Conservation (phyloP, 345 rosid genomes). For the Eucalyptus pauciflora region DNA sequence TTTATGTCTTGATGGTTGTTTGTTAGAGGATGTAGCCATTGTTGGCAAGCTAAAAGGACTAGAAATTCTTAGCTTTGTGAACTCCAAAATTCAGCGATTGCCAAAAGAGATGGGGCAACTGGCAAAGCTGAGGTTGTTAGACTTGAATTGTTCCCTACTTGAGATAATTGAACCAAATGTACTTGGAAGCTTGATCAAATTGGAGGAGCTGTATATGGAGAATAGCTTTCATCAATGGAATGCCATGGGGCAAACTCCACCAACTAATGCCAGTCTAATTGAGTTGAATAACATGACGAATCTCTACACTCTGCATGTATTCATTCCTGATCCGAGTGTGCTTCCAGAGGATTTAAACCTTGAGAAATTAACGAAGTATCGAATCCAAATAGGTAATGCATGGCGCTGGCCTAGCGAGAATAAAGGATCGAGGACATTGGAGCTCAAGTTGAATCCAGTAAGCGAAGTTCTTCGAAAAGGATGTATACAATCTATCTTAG, state of each 20-base stretch:
- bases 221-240: background rate
- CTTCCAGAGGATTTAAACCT: background rate
- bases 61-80: background rate
- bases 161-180: background rate
- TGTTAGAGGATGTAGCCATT: background rate
- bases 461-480: background rate
- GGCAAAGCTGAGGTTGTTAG: background rate
- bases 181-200: background rate
- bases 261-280: background rate
- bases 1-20: background rate
- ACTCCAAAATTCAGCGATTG: background rate
- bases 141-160: background rate
- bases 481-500: background rate
- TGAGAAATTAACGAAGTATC: background rate
- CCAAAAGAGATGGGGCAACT: background rate
- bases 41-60: background rate
- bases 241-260: background rate
- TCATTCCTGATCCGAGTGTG: background rate
- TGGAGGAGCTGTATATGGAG: background rate
- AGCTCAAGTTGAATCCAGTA: background rate
- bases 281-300: background rate
- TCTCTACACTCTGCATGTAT: background rate
- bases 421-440: background rate
- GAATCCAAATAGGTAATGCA: background rate
- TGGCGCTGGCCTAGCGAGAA: too few species aligned